Evolutionary conservation across 441 rosid species (phyloP), one percentile per base, ranked within the genome.

Genomic region (Pelargonium citronellum): DNA sequence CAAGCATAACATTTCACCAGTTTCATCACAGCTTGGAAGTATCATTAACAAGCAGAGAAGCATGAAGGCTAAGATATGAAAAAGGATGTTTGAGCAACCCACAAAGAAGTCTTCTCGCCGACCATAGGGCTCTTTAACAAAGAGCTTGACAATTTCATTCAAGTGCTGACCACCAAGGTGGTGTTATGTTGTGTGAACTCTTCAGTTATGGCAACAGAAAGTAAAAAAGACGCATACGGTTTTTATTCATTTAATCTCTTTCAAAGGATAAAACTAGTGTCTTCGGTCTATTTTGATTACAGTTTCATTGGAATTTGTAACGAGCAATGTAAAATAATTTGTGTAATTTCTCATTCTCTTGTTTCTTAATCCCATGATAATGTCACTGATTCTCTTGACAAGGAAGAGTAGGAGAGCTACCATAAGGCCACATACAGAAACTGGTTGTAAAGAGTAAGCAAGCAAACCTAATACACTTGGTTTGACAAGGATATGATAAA

Each of bases 1-100:
- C 90, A 84, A 78, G 83, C 85, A 73, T 81, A 75, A 80, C 51
- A 11, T 79, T 61, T 70, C 13, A 19, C 27, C 69, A 11, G 12
- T 70, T 17, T 44, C 44, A 24, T 20, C 5, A 67, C 19, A 2
- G 12, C 62, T 46, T 22, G 60, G n/a, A 46, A 4, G 53, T 67
- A 13, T 30, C 4, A 30, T 44, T 43, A n/a, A 58, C 46, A 12
- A 16, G 46, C 58, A 4, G 37, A 58, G 58, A 22, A 30, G 7
- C 27, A 3, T 19, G 39, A 5, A 12, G 51, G 43, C 55, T 15
- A 30, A 67, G 24, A 74, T 41, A 39, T n/a, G 44, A 27, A 17
- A 19, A 6, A 16, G 4, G 37, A 30, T 30, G 37, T 30, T 30
- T 30, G 37, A 30, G 37, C 37, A 30, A 30, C 37, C 37, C 37